Evolutionary conservation across 768 basidiomycete genomes (phyloP), one percentile per base, ranked within the genome.

Genomic region (Calocybe gangraenosa): DNA sequence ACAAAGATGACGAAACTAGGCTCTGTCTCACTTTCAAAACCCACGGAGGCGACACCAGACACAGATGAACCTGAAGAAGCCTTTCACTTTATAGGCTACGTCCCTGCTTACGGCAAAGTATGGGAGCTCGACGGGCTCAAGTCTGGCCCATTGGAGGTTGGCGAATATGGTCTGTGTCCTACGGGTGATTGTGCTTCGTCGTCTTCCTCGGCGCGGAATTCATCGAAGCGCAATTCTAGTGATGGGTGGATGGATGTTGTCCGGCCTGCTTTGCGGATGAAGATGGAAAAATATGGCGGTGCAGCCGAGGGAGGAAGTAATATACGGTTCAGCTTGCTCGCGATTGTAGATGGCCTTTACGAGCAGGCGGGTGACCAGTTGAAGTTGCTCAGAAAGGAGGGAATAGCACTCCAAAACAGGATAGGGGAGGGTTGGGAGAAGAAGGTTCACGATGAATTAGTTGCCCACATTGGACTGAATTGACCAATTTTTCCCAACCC

Each of bases 81-180:
- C 14, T 84, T 75, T 60, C 81, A 84, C 55, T 84, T 79, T 63
- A 80, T 83, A 47, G 79, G 78, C 8, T 84, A 81, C 53, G 76
- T 82, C 25, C 81, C 79, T 3, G 74, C 72, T 1, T 64, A 72
- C 53, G 80, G 79, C 7, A 79, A 81, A 51, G 80, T 82, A n/a
- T 84, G 81, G 81, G 81, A 84, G 58, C 71, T 84, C 41, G 79
- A 83, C 55, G 81, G 82, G 10, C 68, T 83, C 43, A 79, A 79
- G 47, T 68, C 74, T 1, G 81, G 78, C 0, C 80, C 82, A 4
- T 63, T 84, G 7, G 80, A 82, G 58, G 80, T 83, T 18, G 81
- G 81, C 31, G 80, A 81, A 53, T 56, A 81, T n/a, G 57, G 65
- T 13, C 38, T 32, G 34, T 37, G 45, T 10, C 21, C 52, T 40